Base-by-base conservation (phyloP, 83 land plant species). In the Diphasiastrum complanatum region DNA sequence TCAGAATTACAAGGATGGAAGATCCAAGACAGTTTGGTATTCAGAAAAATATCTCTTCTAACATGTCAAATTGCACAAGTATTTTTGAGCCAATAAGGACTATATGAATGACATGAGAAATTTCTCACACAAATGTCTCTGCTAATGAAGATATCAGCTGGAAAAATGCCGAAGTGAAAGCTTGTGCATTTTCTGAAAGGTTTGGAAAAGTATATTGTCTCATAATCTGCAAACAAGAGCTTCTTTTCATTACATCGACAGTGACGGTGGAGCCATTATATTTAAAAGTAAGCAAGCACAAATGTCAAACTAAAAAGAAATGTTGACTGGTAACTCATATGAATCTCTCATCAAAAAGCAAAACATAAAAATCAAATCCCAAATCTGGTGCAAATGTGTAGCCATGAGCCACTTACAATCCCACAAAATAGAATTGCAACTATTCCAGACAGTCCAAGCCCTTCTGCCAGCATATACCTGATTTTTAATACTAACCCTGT, bases 391-490 rank as follows among this genome's bases (percentile, higher is more conserved):
- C 20, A 33, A 4, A 35, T 31, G 34, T 58, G 36, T 33, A 24
- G 11, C 37, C 22, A 5, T 48, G 36, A 57, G 10, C 20, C 27
- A 70, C 98, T 85, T 70, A 93, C 98, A 61, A 93, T 83, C 62
- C 98, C 98, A 65, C 96, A 89, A 67, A 93, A 93, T 63, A 93
- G 73, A 73, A 93, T 93, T 18, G 98, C 85, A 30, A 93, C 96
- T 54, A 93, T 93, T 45, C 98, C 98, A 47, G 98, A 88, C 5
- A 93, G 86, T 37, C 98, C 91, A 69, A 93, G 66, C 26, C 98
- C 96, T 74, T 93, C 98, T 1, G 98, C 87, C 28, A 93, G 77
- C 98, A 93, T 93, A 78, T 88, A 93, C 74, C 98, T 93, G 69
- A 8, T 23, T 11, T n/a, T n/a, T n/a, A n/a, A n/a, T n/a, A n/a